Evolutionary conservation across 768 basidiomycete species (phyloP).

Genomic region (Tylopilus sp.): DNA sequence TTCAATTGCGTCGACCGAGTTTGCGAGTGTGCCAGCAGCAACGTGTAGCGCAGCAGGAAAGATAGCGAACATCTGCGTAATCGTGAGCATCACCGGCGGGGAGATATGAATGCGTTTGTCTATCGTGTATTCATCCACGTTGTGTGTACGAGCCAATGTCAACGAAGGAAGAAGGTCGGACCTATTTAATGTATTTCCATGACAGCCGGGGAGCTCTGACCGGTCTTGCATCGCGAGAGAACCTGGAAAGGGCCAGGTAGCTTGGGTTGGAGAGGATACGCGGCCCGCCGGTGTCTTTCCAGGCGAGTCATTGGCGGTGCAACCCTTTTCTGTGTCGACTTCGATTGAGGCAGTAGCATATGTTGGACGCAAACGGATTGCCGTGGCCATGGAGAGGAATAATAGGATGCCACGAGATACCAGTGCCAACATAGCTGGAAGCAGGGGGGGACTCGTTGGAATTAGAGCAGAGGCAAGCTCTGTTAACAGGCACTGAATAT

Average conservation of each 20-base stretch:
- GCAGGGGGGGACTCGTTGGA: slow-evolving; percentile 22
- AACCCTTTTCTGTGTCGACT: slow-evolving; percentile 16
- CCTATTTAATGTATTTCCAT: neutral
- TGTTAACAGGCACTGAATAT: slow-evolving; percentile 1
- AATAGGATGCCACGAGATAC: slow-evolving; percentile 22
- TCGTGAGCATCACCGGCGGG: slow-evolving; percentile 12
- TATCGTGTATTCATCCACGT: neutral
- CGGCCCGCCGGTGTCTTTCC: slow-evolving; percentile 10
- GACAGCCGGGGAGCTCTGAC: neutral
- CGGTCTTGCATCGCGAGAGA: slow-evolving; percentile 20
- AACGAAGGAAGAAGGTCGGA: slow-evolving; percentile 3
- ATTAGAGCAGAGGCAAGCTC: slow-evolving; percentile 27
- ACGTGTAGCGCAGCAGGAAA: slow-evolving; percentile 24
- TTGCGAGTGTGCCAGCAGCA: slow-evolving; percentile 9
- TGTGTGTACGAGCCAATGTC: neutral
- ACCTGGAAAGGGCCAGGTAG: slow-evolving; percentile 33
- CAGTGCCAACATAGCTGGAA: slow-evolving; percentile 24
- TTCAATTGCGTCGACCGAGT: neutral
- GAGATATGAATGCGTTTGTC: neutral
- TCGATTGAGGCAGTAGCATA: neutral
- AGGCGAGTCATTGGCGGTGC: neutral
- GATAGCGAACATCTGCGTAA: slow-evolving; percentile 22
- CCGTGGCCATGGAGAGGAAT: slow-evolving; percentile 9
- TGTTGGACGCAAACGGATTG: slow-evolving; percentile 5
- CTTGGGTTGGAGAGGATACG: slow-evolving; percentile 29